Conservation (phyloP, 108 stramenopile genomes). For the Cylindrotheca fusiformis region DNA sequence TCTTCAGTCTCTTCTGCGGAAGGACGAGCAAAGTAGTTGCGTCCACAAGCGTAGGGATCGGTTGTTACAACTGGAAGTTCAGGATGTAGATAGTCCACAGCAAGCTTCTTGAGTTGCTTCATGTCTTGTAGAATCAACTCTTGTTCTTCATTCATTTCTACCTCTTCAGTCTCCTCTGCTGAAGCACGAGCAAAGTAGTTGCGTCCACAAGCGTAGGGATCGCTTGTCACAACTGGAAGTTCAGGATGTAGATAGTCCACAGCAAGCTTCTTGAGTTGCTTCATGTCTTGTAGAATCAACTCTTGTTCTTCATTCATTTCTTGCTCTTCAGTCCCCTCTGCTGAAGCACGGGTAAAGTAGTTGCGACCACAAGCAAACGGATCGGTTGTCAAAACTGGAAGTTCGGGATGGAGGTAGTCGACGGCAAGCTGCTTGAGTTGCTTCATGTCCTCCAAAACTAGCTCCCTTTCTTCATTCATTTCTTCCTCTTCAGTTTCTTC, state of each 20-base stretch:
- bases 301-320: slow-evolving; percentile 41
- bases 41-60: slow-evolving; percentile 37
- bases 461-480: slow-evolving; percentile 41
- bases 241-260: slow-evolving; percentile 36
- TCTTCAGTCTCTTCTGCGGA: slow-evolving; percentile 35
- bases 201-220: slow-evolving; percentile 33
- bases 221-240: slow-evolving; percentile 18
- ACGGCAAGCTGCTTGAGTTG: slow-evolving; percentile 37
- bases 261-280: slow-evolving; percentile 38
- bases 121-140: slow-evolving; percentile 51
- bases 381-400: slow-evolving; percentile 23
- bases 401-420: slow-evolving; percentile 35
- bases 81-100: slow-evolving; percentile 31
- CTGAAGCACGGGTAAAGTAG: slow-evolving; percentile 50
- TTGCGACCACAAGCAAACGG: slow-evolving; percentile 33
- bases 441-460: slow-evolving; percentile 48
- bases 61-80: slow-evolving; percentile 23
- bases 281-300: slow-evolving; percentile 48
- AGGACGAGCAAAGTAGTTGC: slow-evolving; percentile 54
- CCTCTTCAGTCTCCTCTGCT: slow-evolving; percentile 36
- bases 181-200: slow-evolving; percentile 50
- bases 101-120: slow-evolving; percentile 38
- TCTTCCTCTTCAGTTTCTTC: slow-evolving; percentile 26
- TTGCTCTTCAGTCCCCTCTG: slow-evolving; percentile 32
- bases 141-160: slow-evolving; percentile 45